Base-by-base conservation (phyloP, 148 eudicot genomes). In the Limonium bicolor region DNA sequence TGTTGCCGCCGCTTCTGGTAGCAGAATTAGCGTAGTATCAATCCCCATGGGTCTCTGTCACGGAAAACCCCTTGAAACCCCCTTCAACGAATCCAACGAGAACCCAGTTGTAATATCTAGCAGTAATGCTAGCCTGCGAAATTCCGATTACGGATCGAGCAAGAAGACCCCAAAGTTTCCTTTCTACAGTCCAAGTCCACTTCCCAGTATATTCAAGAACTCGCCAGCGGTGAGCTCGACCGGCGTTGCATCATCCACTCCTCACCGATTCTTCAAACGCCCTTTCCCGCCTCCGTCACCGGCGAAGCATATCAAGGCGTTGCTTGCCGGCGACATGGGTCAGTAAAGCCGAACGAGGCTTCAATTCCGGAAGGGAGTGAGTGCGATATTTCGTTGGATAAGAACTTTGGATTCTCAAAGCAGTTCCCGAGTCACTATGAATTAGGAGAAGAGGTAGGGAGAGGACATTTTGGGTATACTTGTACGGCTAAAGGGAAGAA, bases 381-480 rank as follows among this genome's bases (percentile, higher is more conserved):
- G 55, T 63, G 70, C 60, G 85, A 75, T 38, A 51, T 80, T 71
- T 92, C 72, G 20, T 58, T 90, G 59, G 95, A 90, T 50, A 90
- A 84, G 70, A 80, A 65, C 61, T 90, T 84, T 54, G 99, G 99
- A 53, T 90, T 56, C 63, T 68, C 75, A 0, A 84, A 80, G 68
- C 75, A 74, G 15, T 80, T 90, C 57, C 19, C 27, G 24, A 58
- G 46, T 50, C 63, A 70, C 59, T 90, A 65, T 78, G 95, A 80
- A 57, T 41, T 90, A 55, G 95, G 84, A 2, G 88, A 84, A 34
- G 99, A 90, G 57, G 82, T 90, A 34, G 99, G 99, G 9, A 62
- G 87, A 4, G 99, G 99, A 21, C 99, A 90, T 73, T 90, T 90
- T 63, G 99, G 99, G 41, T 90, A 72, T 73, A 84, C 99, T 70